These are phyloP conservation scores for Graphium sp. DNA, from an alignment of 2,329 filamentous ascomycete genomes.

Conservation along the genomic window DNA sequence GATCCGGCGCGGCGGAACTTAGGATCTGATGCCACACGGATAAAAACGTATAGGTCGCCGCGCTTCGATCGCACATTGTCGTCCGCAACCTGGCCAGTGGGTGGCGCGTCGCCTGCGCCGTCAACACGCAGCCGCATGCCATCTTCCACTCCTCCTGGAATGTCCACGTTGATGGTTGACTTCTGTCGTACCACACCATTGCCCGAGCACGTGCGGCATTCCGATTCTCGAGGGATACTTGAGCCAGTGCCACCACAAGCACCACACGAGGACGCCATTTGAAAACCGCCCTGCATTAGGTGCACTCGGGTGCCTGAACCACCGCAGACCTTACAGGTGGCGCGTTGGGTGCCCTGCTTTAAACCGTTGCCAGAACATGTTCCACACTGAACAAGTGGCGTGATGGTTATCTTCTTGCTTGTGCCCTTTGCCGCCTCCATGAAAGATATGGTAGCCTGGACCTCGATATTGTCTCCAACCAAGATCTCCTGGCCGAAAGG, in stretches of 20 bases:
- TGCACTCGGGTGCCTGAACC: conserved; percentile 79
- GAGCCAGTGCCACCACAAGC: conserved; percentile 67
- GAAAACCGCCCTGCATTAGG: conserved; percentile 83
- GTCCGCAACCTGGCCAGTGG: conserved; percentile 52
- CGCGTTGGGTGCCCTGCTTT: conserved; percentile 61
- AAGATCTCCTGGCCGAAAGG: conserved; percentile 66
- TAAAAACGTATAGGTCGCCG: conserved; percentile 83
- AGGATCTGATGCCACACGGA: conserved; percentile 74
- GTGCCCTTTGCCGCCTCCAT: conserved; percentile 91
- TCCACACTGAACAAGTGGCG: conserved; percentile 63
- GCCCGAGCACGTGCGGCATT: conserved; percentile 66
- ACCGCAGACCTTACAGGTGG: conserved; percentile 63
- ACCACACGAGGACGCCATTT: conserved; percentile 82
- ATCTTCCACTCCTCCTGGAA: conserved; percentile 89
- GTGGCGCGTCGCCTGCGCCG: conserved; percentile 74
- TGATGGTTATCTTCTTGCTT: conserved; percentile 73
- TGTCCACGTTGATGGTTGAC: conserved; percentile 75
- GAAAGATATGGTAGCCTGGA: conserved; percentile 84
- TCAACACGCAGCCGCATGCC: conserved; percentile 80
- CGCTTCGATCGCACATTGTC: conserved; percentile 43
- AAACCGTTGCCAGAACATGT: conserved; percentile 73
- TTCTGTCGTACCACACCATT: conserved; percentile 71
- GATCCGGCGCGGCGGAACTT: conserved; percentile 79
- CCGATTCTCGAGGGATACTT: conserved; percentile 59
- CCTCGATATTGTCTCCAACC: conserved; percentile 92